Evolutionary conservation across 768 basidiomycete species (phyloP), one percentile per base, ranked within the genome.

Genomic region (Lactarius psammicola): DNA sequence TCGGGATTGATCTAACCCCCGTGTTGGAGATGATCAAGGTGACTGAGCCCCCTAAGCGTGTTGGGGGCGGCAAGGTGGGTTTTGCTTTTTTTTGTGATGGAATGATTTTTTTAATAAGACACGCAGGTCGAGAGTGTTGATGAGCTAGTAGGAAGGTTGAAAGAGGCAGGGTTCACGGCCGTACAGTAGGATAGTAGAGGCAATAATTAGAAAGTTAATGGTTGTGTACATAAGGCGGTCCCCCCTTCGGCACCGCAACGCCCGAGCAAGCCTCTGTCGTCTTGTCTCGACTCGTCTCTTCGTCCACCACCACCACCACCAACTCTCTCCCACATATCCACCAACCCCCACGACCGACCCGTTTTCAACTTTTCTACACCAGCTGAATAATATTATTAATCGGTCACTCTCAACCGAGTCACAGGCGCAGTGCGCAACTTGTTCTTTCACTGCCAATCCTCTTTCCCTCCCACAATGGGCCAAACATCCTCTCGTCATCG

Each of bases 21-120:
- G 82, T 85, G 36, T 78, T 98, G 31, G 92, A 97, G 79, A 93
- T 87, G 0, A 72, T 98, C 73, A 92, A 90, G 71, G 91, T 98
- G 30, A 78, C 85, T 2, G 96, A 98, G 74, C 97, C 97, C 30
- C 89, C 92, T 0, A 87, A 90, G 75, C 87, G 97, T 40, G 84
- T 90, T 42, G 97, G 97, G 15, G 96, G 97, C 31, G 87, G 86
- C 53, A 99, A 97, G 84, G 96, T 84, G 60, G 54, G 80, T 49
- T 3, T n/a, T n/a, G 1, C 53, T 15, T 56, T 1, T 4, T 30
- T 15, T 10, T 56, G 59, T 61, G 7, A n/a, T 38, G 33, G 30
- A 56, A 30, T 33, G 6, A n/a, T n/a, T n/a, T n/a, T n/a, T 18
- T 1, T 15, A 34, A 49, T 23, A 30, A 8, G 4, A 18, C n/a